Base-by-base conservation (phyloP, 257 asterid genomes). In the Solanum clarkiae region DNA sequence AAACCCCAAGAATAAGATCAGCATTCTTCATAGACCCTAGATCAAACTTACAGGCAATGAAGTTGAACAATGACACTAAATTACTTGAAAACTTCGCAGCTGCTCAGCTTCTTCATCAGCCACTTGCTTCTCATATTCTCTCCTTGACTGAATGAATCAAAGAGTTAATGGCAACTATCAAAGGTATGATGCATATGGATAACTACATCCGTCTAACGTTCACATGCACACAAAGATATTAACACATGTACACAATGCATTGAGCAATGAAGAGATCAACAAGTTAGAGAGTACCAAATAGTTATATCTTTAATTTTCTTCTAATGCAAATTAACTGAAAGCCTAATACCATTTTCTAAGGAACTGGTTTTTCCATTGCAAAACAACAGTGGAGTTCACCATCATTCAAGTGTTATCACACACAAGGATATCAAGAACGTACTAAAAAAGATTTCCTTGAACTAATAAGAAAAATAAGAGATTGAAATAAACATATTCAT, bases 61-160 rank as follows among this genome's bases (percentile, higher is more conserved):
- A 51, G 44, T 49, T 49, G 81, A 75, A 49, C 45, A 62, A 63
- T 54, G 42, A 69, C 45, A 24, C 63, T 70, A 79, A 84, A 70
- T 77, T 85, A 95, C 99, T 94, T 95, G 98, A 89, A 96, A 96
- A 89, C 91, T 88, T 71, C 85, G 94, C 86, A 95, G 94, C 88
- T 93, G 90, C 81, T 85, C 86, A 83, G 90, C 95, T 90, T 96
- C 99, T 89, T 95, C 98, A 84, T 92, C 96, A 60, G 97, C 98
- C 82, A 94, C 63, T 86, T 96, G 94, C 26, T 87, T 94, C 89
- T 96, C 99, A 80, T 91, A 88, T 74, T 95, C 97, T 88, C 88
- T 92, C 93, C 84, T 95, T 16, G 98, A 92, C 99, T 96, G 63
- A 85, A 85, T 86, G 68, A 87, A 84, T 84, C 69, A 86, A 85